Conservation (phyloP, 257 asterid species). For the Osmanthus fragrans region DNA sequence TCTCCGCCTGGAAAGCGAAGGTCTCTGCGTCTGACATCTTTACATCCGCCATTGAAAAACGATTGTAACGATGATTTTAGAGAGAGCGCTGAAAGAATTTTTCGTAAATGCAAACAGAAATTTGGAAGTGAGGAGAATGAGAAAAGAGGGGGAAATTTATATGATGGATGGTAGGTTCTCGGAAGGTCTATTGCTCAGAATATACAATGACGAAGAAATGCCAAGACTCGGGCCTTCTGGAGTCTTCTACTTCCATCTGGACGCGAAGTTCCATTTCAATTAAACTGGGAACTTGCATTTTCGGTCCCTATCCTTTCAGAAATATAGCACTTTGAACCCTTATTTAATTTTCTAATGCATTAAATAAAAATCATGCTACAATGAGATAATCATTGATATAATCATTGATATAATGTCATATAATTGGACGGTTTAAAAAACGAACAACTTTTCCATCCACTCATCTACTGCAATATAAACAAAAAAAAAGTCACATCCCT, state of each 20-base stretch:
- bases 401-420: too few species aligned
- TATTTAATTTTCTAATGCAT: too few species aligned
- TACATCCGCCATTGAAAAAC: constrained; percentile 52
- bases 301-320: too few species aligned
- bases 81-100: background rate
- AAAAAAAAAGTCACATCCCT: too few species aligned
- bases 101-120: background rate
- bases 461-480: too few species aligned
- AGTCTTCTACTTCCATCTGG: constrained; percentile 44
- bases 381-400: too few species aligned
- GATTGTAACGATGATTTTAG: background rate
- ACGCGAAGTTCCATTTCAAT: background rate
- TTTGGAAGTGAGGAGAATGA: background rate
- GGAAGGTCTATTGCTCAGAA: constrained; percentile 40
- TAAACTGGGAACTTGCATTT: too few species aligned
- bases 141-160: constrained; percentile 17
- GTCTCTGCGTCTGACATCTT: constrained; percentile 55
- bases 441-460: too few species aligned
- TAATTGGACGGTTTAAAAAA: too few species aligned
- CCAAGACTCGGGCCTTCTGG: constrained; percentile 37
- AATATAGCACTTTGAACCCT: too few species aligned
- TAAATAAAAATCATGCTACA: too few species aligned
- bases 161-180: constrained; percentile 33
- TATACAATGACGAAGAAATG: background rate
- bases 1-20: constrained; percentile 55